Evolutionary conservation across 2,329 filamentous ascomycete genomes (phyloP).

Genomic region (Exophiala sp.): DNA sequence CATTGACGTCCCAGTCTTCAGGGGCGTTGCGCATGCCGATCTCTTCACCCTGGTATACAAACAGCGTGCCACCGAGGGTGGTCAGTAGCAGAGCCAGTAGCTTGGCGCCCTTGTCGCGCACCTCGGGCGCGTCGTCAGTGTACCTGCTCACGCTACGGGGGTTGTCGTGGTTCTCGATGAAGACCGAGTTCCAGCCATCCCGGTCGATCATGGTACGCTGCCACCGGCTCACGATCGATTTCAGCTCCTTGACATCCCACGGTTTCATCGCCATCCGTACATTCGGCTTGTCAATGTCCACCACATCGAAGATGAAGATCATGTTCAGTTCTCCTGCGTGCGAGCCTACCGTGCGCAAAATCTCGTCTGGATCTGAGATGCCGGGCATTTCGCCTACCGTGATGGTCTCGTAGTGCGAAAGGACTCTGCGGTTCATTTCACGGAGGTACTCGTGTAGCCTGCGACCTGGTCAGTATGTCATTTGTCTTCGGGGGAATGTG

Average conservation of each 20-base stretch:
- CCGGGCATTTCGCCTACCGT: conserved; percentile 40
- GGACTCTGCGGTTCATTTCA: conserved; percentile 34
- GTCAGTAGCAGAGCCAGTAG: conserved; percentile 43
- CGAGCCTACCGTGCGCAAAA: conserved; percentile 36
- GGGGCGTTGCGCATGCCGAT: conserved; percentile 62
- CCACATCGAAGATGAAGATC: conserved; percentile 40
- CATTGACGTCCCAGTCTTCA: conserved; percentile 50
- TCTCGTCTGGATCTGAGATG: conserved; percentile 32
- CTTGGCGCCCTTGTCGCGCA: conserved; percentile 43
- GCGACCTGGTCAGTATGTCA: neutral
- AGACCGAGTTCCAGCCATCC: conserved; percentile 48
- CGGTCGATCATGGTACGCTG: conserved; percentile 46
- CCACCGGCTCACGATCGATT: conserved; percentile 40
- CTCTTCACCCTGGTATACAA: conserved; percentile 66
- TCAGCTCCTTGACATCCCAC: conserved; percentile 43
- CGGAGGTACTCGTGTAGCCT: conserved; percentile 36
- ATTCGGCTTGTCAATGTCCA: conserved; percentile 32
- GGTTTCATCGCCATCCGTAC: conserved; percentile 30
- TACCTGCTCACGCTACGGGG: conserved; percentile 46
- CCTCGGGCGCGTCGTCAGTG: conserved; percentile 43
- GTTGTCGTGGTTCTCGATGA: conserved; percentile 52
- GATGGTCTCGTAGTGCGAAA: conserved; percentile 36
- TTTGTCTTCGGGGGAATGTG: neutral
- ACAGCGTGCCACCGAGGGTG: conserved; percentile 52
- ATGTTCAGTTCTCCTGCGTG: conserved; percentile 36